Conservation (phyloP, 768 basidiomycete species). For the Xanthoconium stramineum region DNA sequence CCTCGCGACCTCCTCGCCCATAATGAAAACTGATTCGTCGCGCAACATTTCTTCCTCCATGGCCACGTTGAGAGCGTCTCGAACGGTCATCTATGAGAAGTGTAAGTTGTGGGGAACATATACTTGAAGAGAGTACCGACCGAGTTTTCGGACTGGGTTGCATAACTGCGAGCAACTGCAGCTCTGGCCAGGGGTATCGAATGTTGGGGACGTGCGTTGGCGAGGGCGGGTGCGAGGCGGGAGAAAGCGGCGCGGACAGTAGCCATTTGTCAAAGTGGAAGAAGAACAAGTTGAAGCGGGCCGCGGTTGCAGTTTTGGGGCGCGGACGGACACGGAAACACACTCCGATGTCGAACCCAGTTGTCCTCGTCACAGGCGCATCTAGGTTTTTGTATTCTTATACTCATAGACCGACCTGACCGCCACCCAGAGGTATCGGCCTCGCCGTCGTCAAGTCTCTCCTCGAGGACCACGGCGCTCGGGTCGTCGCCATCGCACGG, state of each 20-base stretch:
- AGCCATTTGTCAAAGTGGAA: constrained; percentile 44
- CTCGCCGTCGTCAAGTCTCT: constrained; percentile 72
- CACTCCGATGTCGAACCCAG: constrained; percentile 39
- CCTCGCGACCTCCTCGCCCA: constrained; percentile 97
- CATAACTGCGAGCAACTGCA: constrained; percentile 57
- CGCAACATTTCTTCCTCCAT: constrained; percentile 99
- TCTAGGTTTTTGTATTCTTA: constrained; percentile 51
- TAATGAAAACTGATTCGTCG: constrained; percentile 90
- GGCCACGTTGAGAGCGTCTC: constrained; percentile 94
- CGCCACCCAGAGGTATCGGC: constrained; percentile 61
- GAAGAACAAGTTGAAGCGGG: constrained; percentile 4
- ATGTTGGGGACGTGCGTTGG: constrained; percentile 40
- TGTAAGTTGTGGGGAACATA: constrained; percentile 18
- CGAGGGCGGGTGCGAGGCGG: constrained; percentile 54
- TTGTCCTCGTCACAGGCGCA: constrained; percentile 81
- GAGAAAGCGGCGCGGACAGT: constrained; percentile 56
- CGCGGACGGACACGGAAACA: constrained; percentile 25
- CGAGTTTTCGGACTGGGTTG: constrained; percentile 52
- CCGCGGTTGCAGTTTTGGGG: constrained; percentile 13
- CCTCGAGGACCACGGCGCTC: constrained; percentile 56
- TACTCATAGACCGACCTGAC: neutral
- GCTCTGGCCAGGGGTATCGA: constrained; percentile 41
- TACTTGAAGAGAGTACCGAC: constrained; percentile 35
- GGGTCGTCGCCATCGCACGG: constrained; percentile 77
- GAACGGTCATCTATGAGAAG: constrained; percentile 82